These are phyloP conservation scores for Heterobasidion occidentale DNA, from an alignment of 1,284 basidiomycete species.

Conservation along the genomic window DNA sequence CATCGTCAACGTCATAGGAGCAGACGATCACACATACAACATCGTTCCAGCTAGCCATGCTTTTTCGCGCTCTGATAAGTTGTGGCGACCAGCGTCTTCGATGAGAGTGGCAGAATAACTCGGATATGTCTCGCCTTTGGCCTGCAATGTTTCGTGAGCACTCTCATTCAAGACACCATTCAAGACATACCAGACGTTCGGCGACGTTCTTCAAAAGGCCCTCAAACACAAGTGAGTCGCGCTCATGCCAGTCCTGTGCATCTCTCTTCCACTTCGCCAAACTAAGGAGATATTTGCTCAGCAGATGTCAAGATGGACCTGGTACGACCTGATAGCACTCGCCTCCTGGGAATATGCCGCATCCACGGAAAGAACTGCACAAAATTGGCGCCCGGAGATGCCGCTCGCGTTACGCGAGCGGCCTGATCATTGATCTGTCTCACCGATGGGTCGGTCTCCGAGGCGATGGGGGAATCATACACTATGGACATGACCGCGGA, in stretches of 20 bases:
- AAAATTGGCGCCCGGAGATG: constrained; percentile 10
- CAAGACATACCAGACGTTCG: constrained; percentile 12
- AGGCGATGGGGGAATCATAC: constrained; percentile 8
- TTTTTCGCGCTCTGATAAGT: constrained; percentile 10
- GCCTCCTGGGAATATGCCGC: constrained; percentile 10
- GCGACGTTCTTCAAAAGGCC: constrained; percentile 8
- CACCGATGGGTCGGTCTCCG: constrained; percentile 7
- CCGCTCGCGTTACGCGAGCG: constrained; percentile 10
- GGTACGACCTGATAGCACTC: neutral
- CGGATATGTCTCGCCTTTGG: constrained; percentile 9
- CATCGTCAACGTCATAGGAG: neutral
- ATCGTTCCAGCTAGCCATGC: constrained; percentile 15
- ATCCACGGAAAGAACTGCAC: constrained; percentile 12
- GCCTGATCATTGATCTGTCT: constrained; percentile 10
- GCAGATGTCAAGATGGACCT: neutral
- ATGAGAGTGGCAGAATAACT: constrained; percentile 11
- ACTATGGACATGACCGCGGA: constrained; percentile 10
- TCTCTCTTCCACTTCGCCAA: constrained; percentile 12
- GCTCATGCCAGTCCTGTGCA: constrained; percentile 9
- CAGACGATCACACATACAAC: constrained; percentile 9
- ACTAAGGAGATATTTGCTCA: constrained; percentile 9
- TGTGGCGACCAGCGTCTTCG: constrained; percentile 6
- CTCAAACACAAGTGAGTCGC: constrained; percentile 12
- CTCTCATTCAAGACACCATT: neutral
- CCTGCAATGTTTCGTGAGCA: constrained; percentile 4